These are phyloP conservation scores for Furcasterigmium sp. DNA, from an alignment of 2,329 filamentous ascomycete species.

Conservation along the genomic window DNA sequence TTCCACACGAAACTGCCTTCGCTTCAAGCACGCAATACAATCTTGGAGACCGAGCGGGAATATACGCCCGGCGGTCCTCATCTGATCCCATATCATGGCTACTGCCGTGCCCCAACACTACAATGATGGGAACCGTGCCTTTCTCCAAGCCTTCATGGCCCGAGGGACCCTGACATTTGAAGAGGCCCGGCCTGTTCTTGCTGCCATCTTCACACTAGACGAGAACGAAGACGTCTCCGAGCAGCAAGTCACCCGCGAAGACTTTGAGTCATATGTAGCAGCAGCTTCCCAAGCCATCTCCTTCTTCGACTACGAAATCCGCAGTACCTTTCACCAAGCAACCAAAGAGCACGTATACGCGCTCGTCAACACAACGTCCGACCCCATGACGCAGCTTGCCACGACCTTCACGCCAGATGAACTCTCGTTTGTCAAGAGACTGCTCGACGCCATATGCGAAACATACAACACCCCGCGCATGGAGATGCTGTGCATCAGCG, in stretches of 20 bases:
- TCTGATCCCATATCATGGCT: slow-evolving; percentile 5
- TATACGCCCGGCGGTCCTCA: background rate
- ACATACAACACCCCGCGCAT: slow-evolving; percentile 73
- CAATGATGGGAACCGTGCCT: slow-evolving; percentile 71
- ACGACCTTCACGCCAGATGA: slow-evolving; percentile 78
- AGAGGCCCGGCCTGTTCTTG: slow-evolving; percentile 69
- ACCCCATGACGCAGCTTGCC: slow-evolving; percentile 79
- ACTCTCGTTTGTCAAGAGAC: slow-evolving; percentile 80
- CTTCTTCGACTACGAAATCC: slow-evolving; percentile 82
- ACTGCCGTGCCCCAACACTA: slow-evolving; percentile 28
- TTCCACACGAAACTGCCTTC: no score
- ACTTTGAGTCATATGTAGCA: slow-evolving; percentile 64
- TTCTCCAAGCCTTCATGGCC: slow-evolving; percentile 83
- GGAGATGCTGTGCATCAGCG: slow-evolving; percentile 78
- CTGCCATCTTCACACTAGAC: slow-evolving; percentile 64
- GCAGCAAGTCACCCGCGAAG: slow-evolving; percentile 61
- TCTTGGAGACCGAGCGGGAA: background rate
- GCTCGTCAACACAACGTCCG: slow-evolving; percentile 82
- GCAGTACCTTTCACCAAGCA: slow-evolving; percentile 65
- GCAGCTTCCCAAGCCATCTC: slow-evolving; percentile 68
- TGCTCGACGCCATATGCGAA: slow-evolving; percentile 90
- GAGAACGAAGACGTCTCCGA: slow-evolving; percentile 36
- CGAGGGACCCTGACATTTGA: slow-evolving; percentile 71
- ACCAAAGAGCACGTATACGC: slow-evolving; percentile 67
- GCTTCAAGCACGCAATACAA: background rate